Conservation (phyloP, 75 land plant genomes). For the Picea sitchensis region DNA sequence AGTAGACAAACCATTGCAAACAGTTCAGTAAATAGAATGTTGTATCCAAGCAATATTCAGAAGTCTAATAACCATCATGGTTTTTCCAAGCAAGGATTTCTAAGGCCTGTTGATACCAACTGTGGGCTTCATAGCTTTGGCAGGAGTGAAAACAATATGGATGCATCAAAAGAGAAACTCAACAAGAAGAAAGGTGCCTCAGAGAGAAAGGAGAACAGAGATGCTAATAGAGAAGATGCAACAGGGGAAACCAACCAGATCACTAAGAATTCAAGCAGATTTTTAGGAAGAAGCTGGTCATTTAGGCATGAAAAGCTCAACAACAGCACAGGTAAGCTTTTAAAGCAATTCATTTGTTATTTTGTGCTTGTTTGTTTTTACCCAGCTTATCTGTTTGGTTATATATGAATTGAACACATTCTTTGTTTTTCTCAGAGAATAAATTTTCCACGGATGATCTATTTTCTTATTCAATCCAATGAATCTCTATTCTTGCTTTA, state of each 20-base stretch:
- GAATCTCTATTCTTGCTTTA: too few species aligned
- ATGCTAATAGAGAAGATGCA: background rate
- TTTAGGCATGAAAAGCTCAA: background rate
- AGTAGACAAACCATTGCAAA: background rate
- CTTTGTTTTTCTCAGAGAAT: too few species aligned
- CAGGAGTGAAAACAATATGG: background rate
- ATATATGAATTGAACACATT: too few species aligned
- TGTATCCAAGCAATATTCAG: background rate
- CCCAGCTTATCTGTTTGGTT: too few species aligned
- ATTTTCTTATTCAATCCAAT: too few species aligned
- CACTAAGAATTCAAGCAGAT: background rate
- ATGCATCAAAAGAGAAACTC: background rate
- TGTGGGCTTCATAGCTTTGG: background rate
- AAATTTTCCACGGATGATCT: too few species aligned
- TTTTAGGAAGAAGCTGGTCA: slow-evolving; percentile 7
- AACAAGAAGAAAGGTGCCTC: background rate
- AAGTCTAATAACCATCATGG: background rate
- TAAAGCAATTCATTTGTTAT: too few species aligned
- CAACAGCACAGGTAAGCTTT: background rate
- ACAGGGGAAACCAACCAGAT: background rate
- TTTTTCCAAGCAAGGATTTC: background rate
- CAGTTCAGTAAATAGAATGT: background rate
- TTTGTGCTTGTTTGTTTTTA: too few species aligned
- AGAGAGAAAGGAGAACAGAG: slow-evolving; percentile 3
- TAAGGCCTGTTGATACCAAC: slow-evolving; percentile 3